These are phyloP conservation scores for Aspergillus luchuensis DNA, from an alignment of 2,329 filamentous ascomycete genomes.

Conservation along the genomic window DNA sequence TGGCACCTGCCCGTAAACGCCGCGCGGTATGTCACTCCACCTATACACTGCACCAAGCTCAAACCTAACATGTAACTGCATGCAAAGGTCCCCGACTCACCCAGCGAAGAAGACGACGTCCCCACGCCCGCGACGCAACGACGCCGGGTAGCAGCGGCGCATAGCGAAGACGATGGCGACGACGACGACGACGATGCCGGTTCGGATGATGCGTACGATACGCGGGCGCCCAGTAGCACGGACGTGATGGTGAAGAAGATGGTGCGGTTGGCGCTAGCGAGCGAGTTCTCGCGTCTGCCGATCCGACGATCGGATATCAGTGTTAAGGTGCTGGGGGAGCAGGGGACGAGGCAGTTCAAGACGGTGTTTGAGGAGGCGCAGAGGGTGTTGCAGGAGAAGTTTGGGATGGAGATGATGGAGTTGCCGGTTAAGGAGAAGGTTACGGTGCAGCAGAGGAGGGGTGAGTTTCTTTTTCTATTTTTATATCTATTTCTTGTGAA, in stretches of 20 bases:
- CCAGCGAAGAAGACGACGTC: conserved; percentile 15
- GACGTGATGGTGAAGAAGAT: conserved; percentile 60
- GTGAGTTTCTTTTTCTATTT: conserved; percentile 44
- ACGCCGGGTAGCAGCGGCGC: conserved; percentile 17
- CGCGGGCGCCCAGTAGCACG: conserved; percentile 31
- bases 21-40: conserved; percentile 27
- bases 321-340: conserved; percentile 69
- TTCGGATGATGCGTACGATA: conserved; percentile 16
- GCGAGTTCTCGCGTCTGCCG: conserved; percentile 60
- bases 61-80: neutral
- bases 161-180: conserved; percentile 8
- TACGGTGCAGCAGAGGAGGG: conserved; percentile 76
- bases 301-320: conserved; percentile 62
- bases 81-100: conserved; percentile 9
- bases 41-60: neutral
- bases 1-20: conserved; percentile 35
- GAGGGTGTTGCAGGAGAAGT: conserved; percentile 66
- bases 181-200: conserved; percentile 18
- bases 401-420: conserved; percentile 92
- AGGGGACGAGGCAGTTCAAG: conserved; percentile 71
- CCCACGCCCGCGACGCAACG: conserved; percentile 12
- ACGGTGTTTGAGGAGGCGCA: conserved; percentile 77
- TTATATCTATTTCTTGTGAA: neutral
- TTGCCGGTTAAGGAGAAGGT: conserved; percentile 79
- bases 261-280: conserved; percentile 62